Base-by-base conservation (phyloP, 176 grass and related monocot species). In the Ensete glaucum region DNA sequence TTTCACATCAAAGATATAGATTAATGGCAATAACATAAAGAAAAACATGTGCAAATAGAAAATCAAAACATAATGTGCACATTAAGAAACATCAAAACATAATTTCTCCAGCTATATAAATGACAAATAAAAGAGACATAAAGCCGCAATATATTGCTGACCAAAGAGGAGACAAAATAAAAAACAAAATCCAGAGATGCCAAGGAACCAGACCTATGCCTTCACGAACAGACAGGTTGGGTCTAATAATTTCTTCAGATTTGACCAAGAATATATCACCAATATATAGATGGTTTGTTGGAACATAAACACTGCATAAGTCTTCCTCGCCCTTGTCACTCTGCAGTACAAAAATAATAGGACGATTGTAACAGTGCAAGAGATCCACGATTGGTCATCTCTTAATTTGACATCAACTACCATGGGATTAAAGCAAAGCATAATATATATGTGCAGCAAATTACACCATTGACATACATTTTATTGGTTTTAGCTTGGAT, bases 281-380 rank as follows among this genome's bases (percentile, higher is more conserved):
- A 77, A 99, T 95, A 69, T 99, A 99, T 73, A 99, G 85, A 86
- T 99, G 96, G 85, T 99, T 99, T 81, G 96, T 99, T 68, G 96
- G 96, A 52, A 99, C 96, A 72, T 91, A 99, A 57, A 99, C 91
- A 11, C 96, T 99, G 69, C 96, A 99, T 69, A 99, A 54, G 26
- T 99, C 91, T 82, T 99, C 96, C 54, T 99, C 91, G 1, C 96
- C 96, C 85, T 89, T 93, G 67, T 99, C 86, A 67, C 80, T 95
- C 96, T 99, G 83, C 64, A 76, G 74, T 23, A 24, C 5, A 13
- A 49, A 64, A 77, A 77, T 15, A 29, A 73, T 63, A 23, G 53
- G 21, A 43, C 5, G 3, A 43, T 12, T 19, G 12, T 9, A 53
- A 43, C 25, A 52, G 34, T 43, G 34, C 34, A 43, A 43, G 29